Evolutionary conservation across 371 early-diverging fungal genomes (phyloP), one percentile per base, ranked within the genome.

Genomic region (Syncephalis plumigaleata): DNA sequence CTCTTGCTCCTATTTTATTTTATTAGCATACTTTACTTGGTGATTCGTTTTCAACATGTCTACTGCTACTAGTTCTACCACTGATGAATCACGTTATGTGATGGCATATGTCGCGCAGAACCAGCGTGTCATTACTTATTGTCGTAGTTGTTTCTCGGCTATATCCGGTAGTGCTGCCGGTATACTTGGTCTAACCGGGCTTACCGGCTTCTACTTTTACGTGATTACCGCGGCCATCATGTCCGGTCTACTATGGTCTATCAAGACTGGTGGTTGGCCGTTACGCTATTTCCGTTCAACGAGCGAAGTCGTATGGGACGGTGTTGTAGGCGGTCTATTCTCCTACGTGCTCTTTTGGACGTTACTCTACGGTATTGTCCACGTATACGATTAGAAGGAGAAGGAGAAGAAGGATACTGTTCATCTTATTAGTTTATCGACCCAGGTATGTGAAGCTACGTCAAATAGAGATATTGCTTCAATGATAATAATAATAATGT

Each of bases 261-360:
- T 67, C 55, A 71, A 67, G 55, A 56, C 60, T 39, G 53, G 52
- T 47, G 57, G 37, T 18, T 49, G 46, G n/a, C 62, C 66, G 4
- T 46, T 45, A 1, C 53, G 54, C 37, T 74, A 68, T 51, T 79
- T 84, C 58, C 63, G 73, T 3, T 48, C 60, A 17, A 59, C 67
- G 25, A 57, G 60, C 40, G 74, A 70, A 52, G 53, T 81, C 17
- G 70, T 71, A 44, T 65, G 72, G 1, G 70, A 78, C 44, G 84
- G 83, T 5, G 72, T 83, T 15, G 42, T 74, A 15, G 77, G 74
- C n/a, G 76, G 77, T n/a, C 57, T 84, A 31, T 65, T 84, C 54
- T 75, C 77, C 27, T 85, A 75, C 57, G 69, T 81, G 44, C 59
- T 88, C 49, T 88, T 88, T 57, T 84, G 84, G 73, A 88, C 89